Percentiles rank a stretch among this genome's conserved stretches.
These are phyloP conservation scores for Tagetes patula DNA, from an alignment of 129 eudicot genomes.

Conservation along the genomic window DNA sequence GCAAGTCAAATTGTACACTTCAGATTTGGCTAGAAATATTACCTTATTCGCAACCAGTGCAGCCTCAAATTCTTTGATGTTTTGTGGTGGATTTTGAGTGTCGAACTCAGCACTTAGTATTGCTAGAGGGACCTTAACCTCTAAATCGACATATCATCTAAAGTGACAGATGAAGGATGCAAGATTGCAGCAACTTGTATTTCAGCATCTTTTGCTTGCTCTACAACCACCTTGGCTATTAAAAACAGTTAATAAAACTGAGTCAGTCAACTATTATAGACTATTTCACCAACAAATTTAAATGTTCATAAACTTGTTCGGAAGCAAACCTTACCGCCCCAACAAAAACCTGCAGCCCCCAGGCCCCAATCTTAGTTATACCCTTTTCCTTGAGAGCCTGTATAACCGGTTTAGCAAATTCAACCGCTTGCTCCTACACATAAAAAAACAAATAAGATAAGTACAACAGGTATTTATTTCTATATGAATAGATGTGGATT, in stretches of 20 bases:
- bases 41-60: constrained; percentile 67
- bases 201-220: constrained; percentile 39
- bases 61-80: constrained; percentile 61
- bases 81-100: constrained; percentile 52
- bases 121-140: constrained; percentile 63
- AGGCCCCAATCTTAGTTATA: constrained; percentile 53
- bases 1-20: constrained; percentile 15
- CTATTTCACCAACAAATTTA: neutral
- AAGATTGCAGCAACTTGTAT: constrained; percentile 54
- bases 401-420: constrained; percentile 19
- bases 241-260: neutral
- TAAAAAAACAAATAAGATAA: neutral
- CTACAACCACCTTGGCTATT: constrained; percentile 43
- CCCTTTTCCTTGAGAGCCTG: constrained; percentile 70
- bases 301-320: neutral
- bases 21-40: neutral
- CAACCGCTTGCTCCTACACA: constrained; percentile 17
- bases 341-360: constrained; percentile 80
- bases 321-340: constrained; percentile 65
- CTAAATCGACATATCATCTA: constrained; percentile 57
- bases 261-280: neutral
- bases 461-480: neutral
- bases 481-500: neutral
- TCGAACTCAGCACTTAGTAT: constrained; percentile 75
- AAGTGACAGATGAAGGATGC: constrained; percentile 61